phyloP scores from a whole-genome alignment of 345 rosid genomes.

The Mallotus nudiflorus region DNA sequence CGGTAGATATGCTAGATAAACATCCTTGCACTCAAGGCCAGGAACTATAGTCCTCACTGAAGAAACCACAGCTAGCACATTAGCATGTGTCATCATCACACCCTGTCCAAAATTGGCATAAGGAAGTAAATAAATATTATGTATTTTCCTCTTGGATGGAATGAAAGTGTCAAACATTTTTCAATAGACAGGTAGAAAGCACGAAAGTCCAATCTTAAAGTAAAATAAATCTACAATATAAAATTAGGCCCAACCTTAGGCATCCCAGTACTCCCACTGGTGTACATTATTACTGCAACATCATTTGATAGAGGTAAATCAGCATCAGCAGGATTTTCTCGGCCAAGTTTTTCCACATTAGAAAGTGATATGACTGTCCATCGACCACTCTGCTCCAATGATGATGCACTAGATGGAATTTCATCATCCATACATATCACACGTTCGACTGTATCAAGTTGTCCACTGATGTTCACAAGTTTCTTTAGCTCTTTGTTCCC shows the following conservation, averaged over 20 bases:
- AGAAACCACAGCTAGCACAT: conserved; percentile 91
- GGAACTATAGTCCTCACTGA: conserved; percentile 96
- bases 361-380: conserved; percentile 64
- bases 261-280: conserved; percentile 98
- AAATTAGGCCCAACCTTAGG: conserved; percentile 66
- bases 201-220: background rate
- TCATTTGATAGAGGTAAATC: conserved; percentile 77
- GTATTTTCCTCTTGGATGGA: conserved; percentile 3
- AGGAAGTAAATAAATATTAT: background rate
- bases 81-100: conserved; percentile 98
- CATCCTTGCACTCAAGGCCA: conserved; percentile 71
- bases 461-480: conserved; percentile 74
- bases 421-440: conserved; percentile 85
- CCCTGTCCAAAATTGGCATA: conserved; percentile 55
- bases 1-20: conserved; percentile 87
- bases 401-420: conserved; percentile 55
- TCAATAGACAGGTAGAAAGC: background rate
- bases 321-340: conserved; percentile 63
- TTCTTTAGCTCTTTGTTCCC: conserved; percentile 87
- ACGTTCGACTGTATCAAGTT: conserved; percentile 84
- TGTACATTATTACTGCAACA: conserved; percentile 95
- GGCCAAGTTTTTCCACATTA: conserved; percentile 73
- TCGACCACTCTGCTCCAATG: conserved; percentile 40
- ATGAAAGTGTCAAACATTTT: background rate
- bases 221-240: conserved; percentile 9